Evolutionary conservation across 2,329 filamentous ascomycete species (phyloP), one percentile per base, ranked within the genome.

Genomic region (Chaetomium sp.): DNA sequence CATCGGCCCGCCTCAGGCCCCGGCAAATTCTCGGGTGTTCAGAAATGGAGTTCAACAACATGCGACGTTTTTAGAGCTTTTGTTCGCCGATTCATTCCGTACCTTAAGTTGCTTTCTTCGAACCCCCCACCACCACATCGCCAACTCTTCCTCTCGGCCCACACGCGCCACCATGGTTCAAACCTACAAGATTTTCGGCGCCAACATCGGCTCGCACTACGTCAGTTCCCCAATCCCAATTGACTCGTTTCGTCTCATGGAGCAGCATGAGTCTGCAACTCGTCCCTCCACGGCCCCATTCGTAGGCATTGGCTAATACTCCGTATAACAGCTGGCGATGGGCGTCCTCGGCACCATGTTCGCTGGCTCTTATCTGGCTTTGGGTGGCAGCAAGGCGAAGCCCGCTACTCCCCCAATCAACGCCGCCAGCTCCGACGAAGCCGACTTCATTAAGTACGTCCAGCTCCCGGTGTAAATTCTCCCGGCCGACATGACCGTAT

Each of bases 401-500:
- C 63, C 69, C 49, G 73, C 76, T 57, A 69, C 77, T 49, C 81
- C 81, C 60, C 81, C 81, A 50, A 81, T 84, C 75, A 83, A 84
- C 70, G 81, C 81, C 58, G 77, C 79, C 52, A 81, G 76, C 72
- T 75, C 79, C 65, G 81, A 83, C 68, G 81, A 84, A 74, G 79
- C 77, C 70, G 79, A 83, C 69, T 84, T 84, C 72, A 82, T 84
- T 76, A 81, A 83, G 81, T 84, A 71, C 74, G 78, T 67, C 52
- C 52, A 55, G 54, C 9, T 53, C 56, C 52, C n/a, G 50, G 19
- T 47, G 9, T 27, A 27, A 27, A 27, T 27, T 32, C 8, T 40
- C 55, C 50, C 5, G 5, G 4, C 32, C n/a, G 59, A 35, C 49
- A 52, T 48, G 52, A 4, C 6, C 4, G 34, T 19, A 34, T 44